Evolutionary conservation across 2,329 filamentous ascomycete genomes (phyloP).

Genomic region (Diaporthe eres): DNA sequence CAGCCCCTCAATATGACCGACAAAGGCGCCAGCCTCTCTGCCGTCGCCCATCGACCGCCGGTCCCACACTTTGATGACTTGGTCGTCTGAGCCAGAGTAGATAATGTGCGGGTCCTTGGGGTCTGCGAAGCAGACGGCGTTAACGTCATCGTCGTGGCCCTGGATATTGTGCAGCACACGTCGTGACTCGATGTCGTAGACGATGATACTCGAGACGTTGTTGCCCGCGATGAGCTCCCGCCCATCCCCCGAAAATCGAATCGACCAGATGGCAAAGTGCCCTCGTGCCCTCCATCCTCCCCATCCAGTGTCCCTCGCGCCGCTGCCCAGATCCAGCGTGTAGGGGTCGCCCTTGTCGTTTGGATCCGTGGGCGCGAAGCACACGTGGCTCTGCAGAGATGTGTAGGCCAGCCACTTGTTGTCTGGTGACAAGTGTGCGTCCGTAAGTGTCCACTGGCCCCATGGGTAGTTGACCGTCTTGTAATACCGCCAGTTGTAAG

Average conservation of each 20-base stretch:
- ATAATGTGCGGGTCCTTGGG: conserved; percentile 90
- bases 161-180: conserved; percentile 80
- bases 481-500: conserved; percentile 96
- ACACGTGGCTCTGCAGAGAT: conserved; percentile 87
- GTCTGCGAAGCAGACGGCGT: conserved; percentile 96
- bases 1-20: conserved; percentile 76
- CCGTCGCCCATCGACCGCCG: conserved; percentile 90
- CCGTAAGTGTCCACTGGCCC: conserved; percentile 96
- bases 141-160: conserved; percentile 91
- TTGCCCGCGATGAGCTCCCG: conserved; percentile 92
- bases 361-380: conserved; percentile 88
- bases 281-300: conserved; percentile 50
- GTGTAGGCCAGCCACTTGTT: conserved; percentile 94
- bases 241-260: conserved; percentile 93
- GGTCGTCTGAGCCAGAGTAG: conserved; percentile 96
- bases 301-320: conserved; percentile 56
- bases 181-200: conserved; percentile 91
- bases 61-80: conserved; percentile 96
- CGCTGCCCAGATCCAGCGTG: conserved; percentile 77
- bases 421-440: conserved; percentile 91
- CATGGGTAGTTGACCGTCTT: conserved; percentile 89
- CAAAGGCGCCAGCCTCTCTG: conserved; percentile 76
- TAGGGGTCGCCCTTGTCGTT: conserved; percentile 85
- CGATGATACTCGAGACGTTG: conserved; percentile 81
- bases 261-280: conserved; percentile 83